Percentiles rank a stretch among this genome's conserved stretches.
Evolutionary conservation across 2,329 filamentous ascomycete species (phyloP).

Genomic region (Colletotrichum shisoi): DNA sequence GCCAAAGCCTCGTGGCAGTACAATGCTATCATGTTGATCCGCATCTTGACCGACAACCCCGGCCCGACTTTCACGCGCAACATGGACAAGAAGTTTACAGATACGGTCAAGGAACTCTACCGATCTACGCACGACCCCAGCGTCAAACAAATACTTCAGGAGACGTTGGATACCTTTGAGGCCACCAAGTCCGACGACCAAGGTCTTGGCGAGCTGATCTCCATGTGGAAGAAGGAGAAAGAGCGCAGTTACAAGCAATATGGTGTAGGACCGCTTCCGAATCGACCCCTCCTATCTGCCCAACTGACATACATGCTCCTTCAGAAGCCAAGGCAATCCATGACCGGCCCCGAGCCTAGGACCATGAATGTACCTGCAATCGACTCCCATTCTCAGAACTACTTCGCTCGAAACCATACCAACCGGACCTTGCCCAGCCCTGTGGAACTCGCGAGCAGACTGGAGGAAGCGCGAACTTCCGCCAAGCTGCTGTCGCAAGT

Average conservation of each 20-base stretch:
- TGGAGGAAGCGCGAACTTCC: constrained; percentile 90
- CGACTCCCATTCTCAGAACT: constrained; percentile 61
- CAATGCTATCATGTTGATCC: constrained; percentile 93
- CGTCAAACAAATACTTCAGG: constrained; percentile 85
- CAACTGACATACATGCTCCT: constrained; percentile 38
- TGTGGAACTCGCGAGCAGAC: constrained; percentile 78
- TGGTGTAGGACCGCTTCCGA: constrained; percentile 53
- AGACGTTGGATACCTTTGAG: constrained; percentile 83
- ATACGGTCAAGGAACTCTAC: constrained; percentile 77
- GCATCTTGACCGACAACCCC: constrained; percentile 92
- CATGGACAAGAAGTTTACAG: constrained; percentile 83
- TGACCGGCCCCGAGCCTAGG: constrained; percentile 46
- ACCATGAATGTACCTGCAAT: constrained; percentile 55
- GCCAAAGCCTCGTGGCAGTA: constrained; percentile 78
- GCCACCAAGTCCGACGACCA: constrained; percentile 76
- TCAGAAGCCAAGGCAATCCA: constrained; percentile 41
- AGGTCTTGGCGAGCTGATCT: constrained; percentile 72
- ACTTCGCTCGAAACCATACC: constrained; percentile 62
- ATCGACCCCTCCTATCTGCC: background rate
- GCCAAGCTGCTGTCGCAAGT: constrained; percentile 93
- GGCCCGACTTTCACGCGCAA: constrained; percentile 90
- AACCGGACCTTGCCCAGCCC: constrained; percentile 68
- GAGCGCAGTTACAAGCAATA: constrained; percentile 64
- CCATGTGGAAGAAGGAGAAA: constrained; percentile 93
- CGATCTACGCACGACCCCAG: constrained; percentile 74